Evolutionary conservation across 2,329 filamentous ascomycete species (phyloP).

Genomic region (Sporothrix schenckii): DNA sequence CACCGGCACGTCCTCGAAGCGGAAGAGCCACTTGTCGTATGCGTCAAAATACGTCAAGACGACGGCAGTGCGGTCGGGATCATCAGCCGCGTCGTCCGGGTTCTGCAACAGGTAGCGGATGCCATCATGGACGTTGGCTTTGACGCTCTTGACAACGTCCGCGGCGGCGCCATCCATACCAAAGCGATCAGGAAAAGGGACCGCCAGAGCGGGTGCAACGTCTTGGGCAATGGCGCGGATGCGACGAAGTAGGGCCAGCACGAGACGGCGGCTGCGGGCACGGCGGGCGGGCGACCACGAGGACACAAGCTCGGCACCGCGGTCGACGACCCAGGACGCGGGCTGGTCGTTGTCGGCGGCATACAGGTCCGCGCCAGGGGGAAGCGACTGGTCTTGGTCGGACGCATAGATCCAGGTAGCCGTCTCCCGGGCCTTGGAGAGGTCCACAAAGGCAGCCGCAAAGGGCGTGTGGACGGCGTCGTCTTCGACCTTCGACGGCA

Average conservation of each 20-base stretch:
- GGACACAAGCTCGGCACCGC: conserved; percentile 37
- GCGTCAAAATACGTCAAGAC: conserved; percentile 43
- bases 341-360: conserved; percentile 23
- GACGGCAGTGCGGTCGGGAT: conserved; percentile 31
- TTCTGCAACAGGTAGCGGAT: conserved; percentile 41
- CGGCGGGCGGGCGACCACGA: conserved; percentile 30
- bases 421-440: conserved; percentile 63
- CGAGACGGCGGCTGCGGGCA: conserved; percentile 38
- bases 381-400: conserved; percentile 46
- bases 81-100: conserved; percentile 6
- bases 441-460: conserved; percentile 63
- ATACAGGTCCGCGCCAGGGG: conserved; percentile 31
- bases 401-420: conserved; percentile 66
- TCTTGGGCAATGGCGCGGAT: conserved; percentile 39
- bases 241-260: conserved; percentile 41
- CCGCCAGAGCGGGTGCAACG: conserved; percentile 28
- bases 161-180: not conserved
- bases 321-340: conserved; percentile 25
- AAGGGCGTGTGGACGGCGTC: conserved; percentile 44
- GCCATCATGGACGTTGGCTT: conserved; percentile 50
- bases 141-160: conserved; percentile 35
- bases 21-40: conserved; percentile 63
- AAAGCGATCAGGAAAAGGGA: conserved; percentile 37
- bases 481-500: not conserved
- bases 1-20: conserved; percentile 49